Base-by-base conservation (phyloP, 2,329 filamentous ascomycete genomes). In the Pseudogymnoascus sp. region DNA sequence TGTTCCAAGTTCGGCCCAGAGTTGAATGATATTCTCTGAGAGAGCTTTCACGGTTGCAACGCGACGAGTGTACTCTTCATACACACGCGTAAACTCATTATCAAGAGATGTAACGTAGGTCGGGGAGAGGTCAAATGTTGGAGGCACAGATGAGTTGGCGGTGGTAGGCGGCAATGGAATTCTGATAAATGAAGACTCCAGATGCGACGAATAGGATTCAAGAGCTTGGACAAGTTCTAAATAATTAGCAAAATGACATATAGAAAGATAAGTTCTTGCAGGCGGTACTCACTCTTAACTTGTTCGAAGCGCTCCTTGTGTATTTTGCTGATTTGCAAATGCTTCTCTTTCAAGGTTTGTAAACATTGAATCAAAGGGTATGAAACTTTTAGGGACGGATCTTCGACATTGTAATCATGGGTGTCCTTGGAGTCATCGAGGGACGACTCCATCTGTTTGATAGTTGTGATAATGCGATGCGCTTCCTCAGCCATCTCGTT, bases 1-100 rank as follows among this genome's bases (percentile, higher is more conserved):
- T 1, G 90, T 96, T 46, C 95, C 95, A 8, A 99, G 85, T 75
- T 99, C 95, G 0, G 91, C 93, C 93, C 95, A 99, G 0, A 99
- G 83, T 69, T 91, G 89, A 70, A 99, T 95, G 65, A 96, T 93
- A 66, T 95, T 87, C 70, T 96, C 90, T 42, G 86, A 87, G 2
- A 91, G 76, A 18, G 86, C 77, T 75, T 91, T 86, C 12, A 97
- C 92, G 0, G 84, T 85, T 31, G 84, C 83, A 50, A 96, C 82
- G 59, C 95, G 90, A 68, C 87, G 89, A 46, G 88, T 91, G 77
- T 97, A 99, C 78, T 99, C 96, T 72, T 97, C 92, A 76, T 97
- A 97, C 18, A 99, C 91, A 65, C 92, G 86, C 10, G 91, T 91
- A 73, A 97, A 99, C 76, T 99, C 95, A 62, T 84, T 82, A 73